These are phyloP conservation scores for Fusarium devonianum DNA, from an alignment of 2,329 filamentous ascomycete genomes.

Conservation along the genomic window DNA sequence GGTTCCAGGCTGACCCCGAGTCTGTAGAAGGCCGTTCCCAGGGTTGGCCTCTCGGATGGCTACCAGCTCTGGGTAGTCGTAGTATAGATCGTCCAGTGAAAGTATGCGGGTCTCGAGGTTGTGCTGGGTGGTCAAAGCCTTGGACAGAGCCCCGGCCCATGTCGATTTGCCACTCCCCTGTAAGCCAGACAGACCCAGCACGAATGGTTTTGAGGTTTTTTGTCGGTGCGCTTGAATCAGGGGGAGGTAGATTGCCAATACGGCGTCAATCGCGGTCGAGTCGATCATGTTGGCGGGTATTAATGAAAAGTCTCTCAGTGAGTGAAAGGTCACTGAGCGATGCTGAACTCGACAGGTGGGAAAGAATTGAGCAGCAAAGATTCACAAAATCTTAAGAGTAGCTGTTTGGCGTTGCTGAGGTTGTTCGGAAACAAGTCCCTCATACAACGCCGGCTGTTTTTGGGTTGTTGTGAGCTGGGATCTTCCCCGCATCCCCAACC, in stretches of 20 bases:
- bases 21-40: conserved; percentile 28
- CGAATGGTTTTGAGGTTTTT: conserved; percentile 21
- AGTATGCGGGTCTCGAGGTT: conserved; percentile 26
- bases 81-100: conserved; percentile 36
- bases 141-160: conserved; percentile 36
- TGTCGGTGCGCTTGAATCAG: conserved; percentile 21
- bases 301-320: no score
- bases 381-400: not conserved
- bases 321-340: not conserved
- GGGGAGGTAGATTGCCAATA: conserved; percentile 30
- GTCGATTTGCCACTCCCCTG: conserved; percentile 41
- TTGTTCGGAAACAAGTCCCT: conserved; percentile 1
- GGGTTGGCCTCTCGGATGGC: conserved; percentile 29
- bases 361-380: not conserved
- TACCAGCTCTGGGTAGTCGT: conserved; percentile 28
- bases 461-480: not conserved
- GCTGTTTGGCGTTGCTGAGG: not conserved
- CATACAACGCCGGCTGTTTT: not conserved
- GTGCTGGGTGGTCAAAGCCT: conserved; percentile 20
- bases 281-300: conserved; percentile 38
- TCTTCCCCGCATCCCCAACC: conserved; percentile 9
- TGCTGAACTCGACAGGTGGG: not conserved
- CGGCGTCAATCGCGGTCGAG: conserved; percentile 25
- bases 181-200: conserved; percentile 35
- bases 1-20: conserved; percentile 35